phyloP scores from a whole-genome alignment of 2,329 filamentous ascomycete genomes.

The Cercospora sp. region DNA sequence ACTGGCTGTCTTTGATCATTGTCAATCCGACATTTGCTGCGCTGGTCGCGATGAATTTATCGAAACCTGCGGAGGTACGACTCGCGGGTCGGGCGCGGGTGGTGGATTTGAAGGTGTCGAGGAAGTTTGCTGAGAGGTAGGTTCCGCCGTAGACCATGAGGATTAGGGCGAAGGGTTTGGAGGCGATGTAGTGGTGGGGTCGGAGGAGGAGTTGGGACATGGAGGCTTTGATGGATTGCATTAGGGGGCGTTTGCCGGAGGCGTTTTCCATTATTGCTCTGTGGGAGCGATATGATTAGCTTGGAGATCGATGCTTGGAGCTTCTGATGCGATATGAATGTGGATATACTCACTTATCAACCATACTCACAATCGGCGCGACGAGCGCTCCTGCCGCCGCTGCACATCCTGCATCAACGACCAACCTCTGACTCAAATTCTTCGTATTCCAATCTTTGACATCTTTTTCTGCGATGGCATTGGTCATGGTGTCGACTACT shows the following conservation, averaged over 20 bases:
- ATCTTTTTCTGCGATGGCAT: constrained; percentile 10
- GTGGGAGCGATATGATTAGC: not conserved
- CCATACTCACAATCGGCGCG: constrained; percentile 81
- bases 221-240: constrained; percentile 60
- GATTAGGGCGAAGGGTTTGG: constrained; percentile 68
- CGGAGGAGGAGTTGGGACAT: constrained; percentile 57
- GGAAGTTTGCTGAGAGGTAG: constrained; percentile 81
- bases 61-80: constrained; percentile 68
- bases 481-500: constrained; percentile 11
- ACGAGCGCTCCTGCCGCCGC: constrained; percentile 71
- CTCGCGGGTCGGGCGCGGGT: constrained; percentile 57
- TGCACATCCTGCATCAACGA: constrained; percentile 68
- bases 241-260: constrained; percentile 64
- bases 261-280: constrained; percentile 81
- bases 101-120: constrained; percentile 77
- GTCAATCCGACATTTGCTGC: constrained; percentile 81
- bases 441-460: constrained; percentile 68
- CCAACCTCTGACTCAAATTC: constrained; percentile 66
- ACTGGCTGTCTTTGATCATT: constrained; percentile 86
- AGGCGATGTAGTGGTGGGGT: constrained; percentile 63
- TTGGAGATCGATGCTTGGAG: not conserved
- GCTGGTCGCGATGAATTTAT: constrained; percentile 79
- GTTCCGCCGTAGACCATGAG: constrained; percentile 77
- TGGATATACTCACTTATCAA: constrained; percentile 66
- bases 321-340: not conserved